phyloP scores from a whole-genome alignment of 495 filamentous ascomycete genomes.

The Penicillium atrosanguineum region DNA sequence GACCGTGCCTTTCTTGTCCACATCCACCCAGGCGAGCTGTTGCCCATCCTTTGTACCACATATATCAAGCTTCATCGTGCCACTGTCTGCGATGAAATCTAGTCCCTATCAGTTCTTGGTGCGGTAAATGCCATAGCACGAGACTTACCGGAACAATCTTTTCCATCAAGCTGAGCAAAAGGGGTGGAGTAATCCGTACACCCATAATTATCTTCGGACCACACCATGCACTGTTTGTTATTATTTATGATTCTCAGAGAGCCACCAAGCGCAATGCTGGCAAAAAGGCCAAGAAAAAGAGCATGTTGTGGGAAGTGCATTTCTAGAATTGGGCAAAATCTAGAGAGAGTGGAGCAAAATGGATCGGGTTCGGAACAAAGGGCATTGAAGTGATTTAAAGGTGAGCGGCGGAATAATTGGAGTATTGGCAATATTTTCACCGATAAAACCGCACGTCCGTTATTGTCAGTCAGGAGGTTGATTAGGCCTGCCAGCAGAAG shows the following conservation, averaged over 20 bases:
- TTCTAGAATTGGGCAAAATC: neutral
- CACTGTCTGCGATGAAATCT: neutral
- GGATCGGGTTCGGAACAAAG: too few species aligned
- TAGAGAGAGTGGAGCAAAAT: too few species aligned
- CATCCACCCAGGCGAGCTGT: neutral
- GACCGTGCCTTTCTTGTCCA: neutral
- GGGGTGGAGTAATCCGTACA: conserved; percentile 10
- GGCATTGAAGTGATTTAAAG: too few species aligned
- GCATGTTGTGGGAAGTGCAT: neutral
- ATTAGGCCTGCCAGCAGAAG: too few species aligned
- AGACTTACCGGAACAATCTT: conserved; percentile 8
- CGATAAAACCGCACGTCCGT: too few species aligned
- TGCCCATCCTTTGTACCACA: conserved; percentile 1
- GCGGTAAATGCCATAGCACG: too few species aligned
- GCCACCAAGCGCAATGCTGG: neutral
- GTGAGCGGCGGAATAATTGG: too few species aligned
- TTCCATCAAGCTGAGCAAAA: conserved; percentile 8
- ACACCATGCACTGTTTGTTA: conserved; percentile 5
- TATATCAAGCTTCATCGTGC: neutral
- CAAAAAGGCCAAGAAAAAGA: neutral
- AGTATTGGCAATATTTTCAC: too few species aligned
- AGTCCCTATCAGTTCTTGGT: neutral
- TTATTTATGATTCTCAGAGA: neutral
- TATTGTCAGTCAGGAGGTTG: too few species aligned
- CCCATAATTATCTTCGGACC: conserved; percentile 9